Evolutionary conservation across 257 asterid species (phyloP).

Genomic region (Pogostemon cablin): DNA sequence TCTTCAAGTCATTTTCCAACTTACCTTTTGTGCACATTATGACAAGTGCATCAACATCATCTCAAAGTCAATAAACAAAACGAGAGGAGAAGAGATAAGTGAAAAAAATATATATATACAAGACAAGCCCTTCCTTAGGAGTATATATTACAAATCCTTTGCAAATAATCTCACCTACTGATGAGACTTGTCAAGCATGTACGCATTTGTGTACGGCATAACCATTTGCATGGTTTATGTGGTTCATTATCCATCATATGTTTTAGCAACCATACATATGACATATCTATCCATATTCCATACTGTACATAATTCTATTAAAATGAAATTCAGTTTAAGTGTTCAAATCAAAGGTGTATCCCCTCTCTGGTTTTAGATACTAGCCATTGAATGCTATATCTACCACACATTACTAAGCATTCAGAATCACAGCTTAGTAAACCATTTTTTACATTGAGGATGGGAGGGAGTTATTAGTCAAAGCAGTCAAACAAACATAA

Average conservation of each 20-base stretch:
- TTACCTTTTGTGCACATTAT: constrained; percentile 53
- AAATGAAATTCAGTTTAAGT: not conserved
- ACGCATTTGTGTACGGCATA: constrained; percentile 47
- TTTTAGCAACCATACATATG: constrained; percentile 29
- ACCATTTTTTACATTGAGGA: constrained; percentile 20
- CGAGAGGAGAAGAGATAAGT: constrained; percentile 41
- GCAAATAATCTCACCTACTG: constrained; percentile 42
- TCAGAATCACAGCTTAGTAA: too few species aligned
- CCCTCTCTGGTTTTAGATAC: too few species aligned
- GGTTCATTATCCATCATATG: constrained; percentile 15
- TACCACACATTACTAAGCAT: too few species aligned
- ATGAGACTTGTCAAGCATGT: constrained; percentile 52
- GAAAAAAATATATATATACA: constrained; percentile 33
- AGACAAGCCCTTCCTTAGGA: constrained; percentile 45
- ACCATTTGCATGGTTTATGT: constrained; percentile 32
- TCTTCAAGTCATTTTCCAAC: constrained; percentile 65
- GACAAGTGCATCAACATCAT: constrained; percentile 55
- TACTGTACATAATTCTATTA: not conserved
- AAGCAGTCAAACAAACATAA: constrained; percentile 36
- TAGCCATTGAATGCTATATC: too few species aligned
- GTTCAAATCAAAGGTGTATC: not conserved
- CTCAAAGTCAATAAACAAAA: constrained; percentile 50
- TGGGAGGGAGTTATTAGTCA: constrained; percentile 30
- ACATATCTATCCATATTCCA: not conserved
- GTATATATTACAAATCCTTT: constrained; percentile 28